Conservation (phyloP, 2,329 filamentous ascomycete species). For the Diaporthe sp. region DNA sequence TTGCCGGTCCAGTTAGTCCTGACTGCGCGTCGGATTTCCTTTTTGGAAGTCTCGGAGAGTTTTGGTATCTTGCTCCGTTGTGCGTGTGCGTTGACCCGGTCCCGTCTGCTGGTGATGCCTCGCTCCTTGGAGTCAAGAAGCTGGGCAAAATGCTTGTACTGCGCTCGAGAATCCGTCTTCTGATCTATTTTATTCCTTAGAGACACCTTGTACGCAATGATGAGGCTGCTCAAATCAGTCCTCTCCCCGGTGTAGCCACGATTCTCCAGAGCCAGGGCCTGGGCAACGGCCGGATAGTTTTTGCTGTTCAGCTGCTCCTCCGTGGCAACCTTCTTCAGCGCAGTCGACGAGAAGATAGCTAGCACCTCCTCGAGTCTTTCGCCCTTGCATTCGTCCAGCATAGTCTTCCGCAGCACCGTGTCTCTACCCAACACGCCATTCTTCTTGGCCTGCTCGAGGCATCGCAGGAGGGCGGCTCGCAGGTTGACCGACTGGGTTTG, state of each 20-base stretch:
- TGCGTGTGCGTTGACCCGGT: conserved; percentile 54
- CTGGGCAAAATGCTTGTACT: conserved; percentile 75
- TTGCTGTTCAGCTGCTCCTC: conserved; percentile 47
- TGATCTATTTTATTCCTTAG: conserved; percentile 70
- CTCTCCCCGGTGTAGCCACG: conserved; percentile 69
- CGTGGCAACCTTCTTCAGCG: conserved; percentile 78
- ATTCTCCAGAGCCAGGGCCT: conserved; percentile 71
- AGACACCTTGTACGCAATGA: conserved; percentile 80
- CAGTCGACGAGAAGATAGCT: conserved; percentile 84
- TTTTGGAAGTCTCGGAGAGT: conserved; percentile 58
- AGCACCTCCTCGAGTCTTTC: conserved; percentile 91
- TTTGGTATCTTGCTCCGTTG: background rate
- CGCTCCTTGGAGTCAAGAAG: conserved; percentile 75
- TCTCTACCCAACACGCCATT: conserved; percentile 86
- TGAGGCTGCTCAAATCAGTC: conserved; percentile 72
- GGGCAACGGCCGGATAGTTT: conserved; percentile 61
- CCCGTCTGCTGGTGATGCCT: conserved; percentile 67
- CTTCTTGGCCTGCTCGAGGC: conserved; percentile 89
- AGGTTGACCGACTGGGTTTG: conserved; percentile 93
- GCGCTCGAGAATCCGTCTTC: conserved; percentile 71
- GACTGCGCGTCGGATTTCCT: conserved; percentile 71
- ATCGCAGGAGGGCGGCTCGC: conserved; percentile 84
- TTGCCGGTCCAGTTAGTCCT: conserved; percentile 85
- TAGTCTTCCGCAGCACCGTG: conserved; percentile 87
- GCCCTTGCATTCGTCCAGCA: conserved; percentile 96